These are phyloP conservation scores for Xylaria castorea DNA, from an alignment of 495 filamentous ascomycete genomes.

Conservation along the genomic window DNA sequence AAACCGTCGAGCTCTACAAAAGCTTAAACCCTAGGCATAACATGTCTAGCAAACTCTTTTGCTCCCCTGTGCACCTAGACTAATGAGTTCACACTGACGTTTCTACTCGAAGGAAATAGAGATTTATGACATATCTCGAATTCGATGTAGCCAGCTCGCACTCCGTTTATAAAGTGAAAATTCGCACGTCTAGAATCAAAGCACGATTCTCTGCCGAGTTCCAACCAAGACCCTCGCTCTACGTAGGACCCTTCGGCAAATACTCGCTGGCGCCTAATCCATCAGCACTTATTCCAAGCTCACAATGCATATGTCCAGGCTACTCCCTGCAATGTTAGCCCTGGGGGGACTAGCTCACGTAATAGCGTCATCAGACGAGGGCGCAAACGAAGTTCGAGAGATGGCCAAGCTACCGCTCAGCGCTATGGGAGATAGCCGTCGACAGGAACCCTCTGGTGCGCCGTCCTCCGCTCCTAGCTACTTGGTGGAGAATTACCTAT, in stretches of 20 bases:
- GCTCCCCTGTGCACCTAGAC: background rate
- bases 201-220: background rate
- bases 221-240: background rate
- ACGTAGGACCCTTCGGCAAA: background rate
- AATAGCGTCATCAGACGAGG: background rate
- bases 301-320: slow-evolving; percentile 19
- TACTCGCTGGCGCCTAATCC: background rate
- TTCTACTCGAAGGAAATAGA: background rate
- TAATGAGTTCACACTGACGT: slow-evolving; percentile 21
- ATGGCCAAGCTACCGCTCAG: background rate
- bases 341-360: slow-evolving; percentile 11
- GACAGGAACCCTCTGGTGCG: background rate
- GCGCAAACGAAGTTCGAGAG: background rate
- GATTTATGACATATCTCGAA: slow-evolving; percentile 6
- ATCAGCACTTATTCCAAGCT: background rate
- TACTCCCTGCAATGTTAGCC: slow-evolving; percentile 10
- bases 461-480: background rate
- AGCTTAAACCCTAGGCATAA: background rate
- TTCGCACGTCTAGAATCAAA: too few species aligned
- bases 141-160: background rate
- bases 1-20: background rate
- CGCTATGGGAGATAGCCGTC: background rate
- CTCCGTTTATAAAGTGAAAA: background rate
- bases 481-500: background rate
- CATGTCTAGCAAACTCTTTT: background rate